Evolutionary conservation across 2,329 filamentous ascomycete genomes (phyloP).

Genomic region (Dactylellina sp.): DNA sequence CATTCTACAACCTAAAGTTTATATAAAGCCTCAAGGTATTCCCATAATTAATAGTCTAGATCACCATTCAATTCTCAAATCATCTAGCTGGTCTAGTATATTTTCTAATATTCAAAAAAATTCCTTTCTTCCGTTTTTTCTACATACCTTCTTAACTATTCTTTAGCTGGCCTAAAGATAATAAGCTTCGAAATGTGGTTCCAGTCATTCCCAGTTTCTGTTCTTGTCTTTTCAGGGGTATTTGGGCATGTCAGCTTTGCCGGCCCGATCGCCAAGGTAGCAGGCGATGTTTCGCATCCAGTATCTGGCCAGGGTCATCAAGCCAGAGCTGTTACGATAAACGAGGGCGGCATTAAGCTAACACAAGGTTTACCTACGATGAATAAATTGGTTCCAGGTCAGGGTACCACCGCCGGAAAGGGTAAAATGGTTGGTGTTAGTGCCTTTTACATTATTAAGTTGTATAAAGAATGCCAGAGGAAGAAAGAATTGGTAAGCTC

Average conservation of each 20-base stretch:
- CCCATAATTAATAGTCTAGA: not conserved
- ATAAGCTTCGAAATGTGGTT: slow-evolving; percentile 15
- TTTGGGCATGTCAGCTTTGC: slow-evolving; percentile 7
- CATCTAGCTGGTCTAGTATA: slow-evolving; percentile 8
- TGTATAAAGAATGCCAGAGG: not conserved
- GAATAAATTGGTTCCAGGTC: not conserved
- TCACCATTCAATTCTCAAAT: slow-evolving; percentile 2
- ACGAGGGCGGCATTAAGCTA: not conserved
- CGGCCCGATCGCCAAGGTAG: slow-evolving; percentile 8
- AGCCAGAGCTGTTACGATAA: not conserved
- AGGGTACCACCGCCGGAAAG: not conserved
- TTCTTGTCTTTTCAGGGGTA: slow-evolving; percentile 4
- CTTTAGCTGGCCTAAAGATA: slow-evolving; percentile 19
- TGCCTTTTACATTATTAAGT: not conserved
- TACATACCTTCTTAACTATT: slow-evolving; percentile 1
- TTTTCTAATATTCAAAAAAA: not conserved
- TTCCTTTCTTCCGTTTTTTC: slow-evolving; percentile 3
- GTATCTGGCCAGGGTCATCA: slow-evolving; percentile 8
- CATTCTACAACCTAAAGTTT: not conserved
- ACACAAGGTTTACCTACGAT: not conserved
- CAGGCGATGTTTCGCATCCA: not conserved
- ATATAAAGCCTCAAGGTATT: slow-evolving; percentile 8
- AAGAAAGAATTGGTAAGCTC: not conserved
- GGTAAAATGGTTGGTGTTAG: not conserved
- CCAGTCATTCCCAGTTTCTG: slow-evolving; percentile 13